Evolutionary conservation across 176 grass and related monocot genomes (phyloP).

Genomic region (Oryza brachyantha): DNA sequence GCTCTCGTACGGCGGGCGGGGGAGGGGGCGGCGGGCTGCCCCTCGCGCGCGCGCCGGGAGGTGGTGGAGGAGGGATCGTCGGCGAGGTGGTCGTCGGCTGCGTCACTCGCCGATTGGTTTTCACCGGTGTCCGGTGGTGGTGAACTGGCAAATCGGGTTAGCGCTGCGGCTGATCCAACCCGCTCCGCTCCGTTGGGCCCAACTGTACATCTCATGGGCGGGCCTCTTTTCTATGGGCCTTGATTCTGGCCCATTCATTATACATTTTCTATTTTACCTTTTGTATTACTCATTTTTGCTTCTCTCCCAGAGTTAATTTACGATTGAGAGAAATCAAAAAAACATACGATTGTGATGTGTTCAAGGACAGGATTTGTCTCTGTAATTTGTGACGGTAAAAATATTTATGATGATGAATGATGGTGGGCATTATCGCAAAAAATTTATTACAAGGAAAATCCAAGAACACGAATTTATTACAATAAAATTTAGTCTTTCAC

Average conservation of each 20-base stretch:
- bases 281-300: no score
- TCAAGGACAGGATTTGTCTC: not conserved
- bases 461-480: not conserved
- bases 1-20: not conserved
- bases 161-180: not conserved
- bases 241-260: not conserved
- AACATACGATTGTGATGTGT: not conserved
- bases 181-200: not conserved
- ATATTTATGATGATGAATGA: no score
- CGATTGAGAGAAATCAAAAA: no score
- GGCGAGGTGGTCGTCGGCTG: constrained; percentile 40
- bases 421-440: no score
- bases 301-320: no score
- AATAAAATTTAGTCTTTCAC: not conserved
- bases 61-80: constrained; percentile 29
- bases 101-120: constrained; percentile 35
- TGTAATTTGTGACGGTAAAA: no score
- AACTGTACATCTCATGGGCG: not conserved
- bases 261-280: no score
- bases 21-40: not conserved
- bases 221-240: not conserved
- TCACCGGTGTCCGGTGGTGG: constrained; percentile 28
- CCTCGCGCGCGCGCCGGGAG: not conserved
- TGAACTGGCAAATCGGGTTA: not conserved
- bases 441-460: no score